Evolutionary conservation across 768 basidiomycete species (phyloP), one percentile per base, ranked within the genome.

Genomic region (Auricularia sp.): DNA sequence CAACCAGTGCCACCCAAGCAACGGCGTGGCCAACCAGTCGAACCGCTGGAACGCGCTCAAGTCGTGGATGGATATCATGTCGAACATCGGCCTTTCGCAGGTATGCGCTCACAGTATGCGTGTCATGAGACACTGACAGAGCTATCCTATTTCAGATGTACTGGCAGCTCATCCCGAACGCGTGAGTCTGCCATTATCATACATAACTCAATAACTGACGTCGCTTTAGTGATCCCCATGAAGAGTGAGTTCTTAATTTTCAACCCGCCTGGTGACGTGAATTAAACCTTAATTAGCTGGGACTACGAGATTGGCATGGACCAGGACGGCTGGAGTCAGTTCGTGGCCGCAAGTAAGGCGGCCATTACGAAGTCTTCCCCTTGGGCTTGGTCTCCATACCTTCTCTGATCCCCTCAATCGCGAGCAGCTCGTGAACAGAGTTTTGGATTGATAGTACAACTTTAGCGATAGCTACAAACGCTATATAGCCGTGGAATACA

Each of bases 81-180:
- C 73, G 51, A 73, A 70, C 36, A 74, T 74, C 21, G 75, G 75
- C 63, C 71, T 78, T 18, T 71, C 77, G 7, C 39, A 42, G 39
- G 39, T 42, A 14, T 14, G 39, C 29, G 0, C 29, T 29, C 29
- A 2, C 29, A 29, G 29, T 29, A 29, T 29, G 29, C 29, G 29
- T 29, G 29, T 29, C 29, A 29, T 42, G 39, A 0, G 7, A 42
- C 39, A 8, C 39, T 42, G 39, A 42, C 39, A 42, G 7, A 7
- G 12, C 39, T 29, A 29, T 29, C 29, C 29, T 29, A 29, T 0
- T 42, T 7, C 76, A 74, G 75, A 60, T 77, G n/a, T 77, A 77
- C 66, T 77, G 77, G 76, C 71, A 78, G 65, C 71, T 75, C 33
- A 66, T 78, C 56, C 76, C 72, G 39, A 76, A 77, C 64, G 62